Percentiles rank a stretch among this genome's conserved stretches.
Conservation (phyloP, 2,329 filamentous ascomycete genomes). For the Clarireedia hainanense region DNA sequence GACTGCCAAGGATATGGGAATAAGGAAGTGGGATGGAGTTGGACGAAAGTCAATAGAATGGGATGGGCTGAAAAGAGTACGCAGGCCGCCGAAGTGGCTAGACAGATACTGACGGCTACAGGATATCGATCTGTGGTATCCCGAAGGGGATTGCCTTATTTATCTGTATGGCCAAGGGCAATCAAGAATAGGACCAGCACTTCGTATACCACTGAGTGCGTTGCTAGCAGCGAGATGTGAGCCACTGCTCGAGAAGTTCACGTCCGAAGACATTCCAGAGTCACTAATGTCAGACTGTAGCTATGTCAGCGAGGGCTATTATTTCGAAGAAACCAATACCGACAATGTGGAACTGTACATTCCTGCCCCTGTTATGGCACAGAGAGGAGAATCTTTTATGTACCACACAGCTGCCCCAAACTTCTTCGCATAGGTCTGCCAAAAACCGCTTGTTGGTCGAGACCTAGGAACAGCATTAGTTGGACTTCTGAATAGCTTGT, state of each 20-base stretch:
- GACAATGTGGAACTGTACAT: slow-evolving; percentile 54
- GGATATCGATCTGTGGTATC: slow-evolving; percentile 66
- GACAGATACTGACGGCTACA: slow-evolving; percentile 29
- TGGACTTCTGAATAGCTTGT: slow-evolving; percentile 56
- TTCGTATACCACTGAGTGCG: slow-evolving; percentile 53
- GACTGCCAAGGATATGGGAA: slow-evolving; percentile 16
- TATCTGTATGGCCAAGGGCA: slow-evolving; percentile 60
- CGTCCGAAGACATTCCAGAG: slow-evolving; percentile 24
- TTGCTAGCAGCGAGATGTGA: slow-evolving; percentile 51
- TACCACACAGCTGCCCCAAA: slow-evolving; percentile 67
- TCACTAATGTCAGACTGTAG: slow-evolving; percentile 11
- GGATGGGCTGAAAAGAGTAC: slow-evolving; percentile 39
- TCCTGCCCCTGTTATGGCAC: slow-evolving; percentile 49
- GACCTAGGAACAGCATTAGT: slow-evolving; percentile 58
- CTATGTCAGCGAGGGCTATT: slow-evolving; percentile 5
- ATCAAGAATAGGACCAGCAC: slow-evolving; percentile 58
- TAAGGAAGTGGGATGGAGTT: slow-evolving; percentile 33
- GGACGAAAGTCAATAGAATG: slow-evolving; percentile 30
- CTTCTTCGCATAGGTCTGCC: slow-evolving; percentile 63
- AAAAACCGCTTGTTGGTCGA: slow-evolving; percentile 58
- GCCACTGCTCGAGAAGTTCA: slow-evolving; percentile 49
- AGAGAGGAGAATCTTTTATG: slow-evolving; percentile 46
- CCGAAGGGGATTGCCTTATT: slow-evolving; percentile 60
- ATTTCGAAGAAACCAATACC: slow-evolving; percentile 14
- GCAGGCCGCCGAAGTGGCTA: slow-evolving; percentile 10